Evolutionary conservation across 1,284 basidiomycete species (phyloP).

Genomic region (Coniophora puteana): DNA sequence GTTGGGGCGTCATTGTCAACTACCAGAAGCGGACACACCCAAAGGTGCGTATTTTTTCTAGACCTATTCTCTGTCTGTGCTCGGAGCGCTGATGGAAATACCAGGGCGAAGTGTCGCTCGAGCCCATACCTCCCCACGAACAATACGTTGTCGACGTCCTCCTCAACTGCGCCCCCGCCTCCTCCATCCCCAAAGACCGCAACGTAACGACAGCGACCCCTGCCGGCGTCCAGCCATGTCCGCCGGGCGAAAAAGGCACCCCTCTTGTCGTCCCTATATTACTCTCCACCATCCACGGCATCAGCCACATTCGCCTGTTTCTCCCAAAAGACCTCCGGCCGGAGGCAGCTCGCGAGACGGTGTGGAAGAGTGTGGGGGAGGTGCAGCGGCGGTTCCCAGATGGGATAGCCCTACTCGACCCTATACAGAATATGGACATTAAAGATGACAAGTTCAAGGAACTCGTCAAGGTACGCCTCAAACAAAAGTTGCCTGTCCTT

Average conservation of each 20-base stretch:
- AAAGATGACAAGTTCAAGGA: conserved; percentile 91
- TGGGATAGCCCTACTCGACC: conserved; percentile 87
- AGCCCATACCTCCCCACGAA: conserved; percentile 78
- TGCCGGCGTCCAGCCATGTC: conserved; percentile 73
- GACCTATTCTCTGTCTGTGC: background rate
- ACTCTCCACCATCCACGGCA: conserved; percentile 81
- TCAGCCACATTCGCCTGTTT: conserved; percentile 86
- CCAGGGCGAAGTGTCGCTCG: conserved; percentile 58
- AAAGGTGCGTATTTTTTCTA: conserved; percentile 45
- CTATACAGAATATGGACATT: conserved; percentile 95
- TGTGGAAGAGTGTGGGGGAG: conserved; percentile 88
- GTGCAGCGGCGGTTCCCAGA: conserved; percentile 88
- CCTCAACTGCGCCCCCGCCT: conserved; percentile 74
- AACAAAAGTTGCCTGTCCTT: background rate
- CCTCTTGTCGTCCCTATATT: conserved; percentile 89
- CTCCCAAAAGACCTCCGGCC: conserved; percentile 88
- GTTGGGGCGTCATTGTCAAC: conserved; percentile 93
- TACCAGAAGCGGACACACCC: conserved; percentile 82
- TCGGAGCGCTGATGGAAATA: conserved; percentile 52
- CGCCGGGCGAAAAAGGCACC: conserved; percentile 67
- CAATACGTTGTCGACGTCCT: conserved; percentile 96
- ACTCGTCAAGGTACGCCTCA: conserved; percentile 65
- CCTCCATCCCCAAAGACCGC: conserved; percentile 61
- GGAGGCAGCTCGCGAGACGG: conserved; percentile 73
- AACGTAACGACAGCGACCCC: conserved; percentile 53